These are phyloP conservation scores for Dioszegia aurantiaca DNA, from an alignment of 768 basidiomycete species.

Conservation along the genomic window DNA sequence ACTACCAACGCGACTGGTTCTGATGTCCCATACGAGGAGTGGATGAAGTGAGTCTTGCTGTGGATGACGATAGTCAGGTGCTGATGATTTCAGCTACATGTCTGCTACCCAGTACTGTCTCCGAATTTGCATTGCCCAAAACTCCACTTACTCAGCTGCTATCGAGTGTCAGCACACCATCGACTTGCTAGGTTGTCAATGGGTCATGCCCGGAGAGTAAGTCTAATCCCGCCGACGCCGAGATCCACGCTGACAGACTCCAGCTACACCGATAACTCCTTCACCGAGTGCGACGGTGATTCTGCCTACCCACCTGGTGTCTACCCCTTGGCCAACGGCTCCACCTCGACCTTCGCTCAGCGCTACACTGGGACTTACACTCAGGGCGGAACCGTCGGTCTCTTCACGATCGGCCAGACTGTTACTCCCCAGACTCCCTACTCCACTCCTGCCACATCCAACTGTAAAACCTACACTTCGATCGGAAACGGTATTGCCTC, in stretches of 20 bases:
- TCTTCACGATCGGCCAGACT: constrained; percentile 51
- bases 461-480: constrained; percentile 52
- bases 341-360: constrained; percentile 52
- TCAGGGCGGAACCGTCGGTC: constrained; percentile 31
- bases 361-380: constrained; percentile 53
- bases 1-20: constrained; percentile 51
- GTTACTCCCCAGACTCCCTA: constrained; percentile 49
- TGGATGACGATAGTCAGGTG: neutral
- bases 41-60: constrained; percentile 51
- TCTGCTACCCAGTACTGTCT: constrained; percentile 56
- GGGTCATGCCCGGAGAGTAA: constrained; percentile 54
- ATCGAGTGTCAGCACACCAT: constrained; percentile 51
- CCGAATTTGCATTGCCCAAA: constrained; percentile 55
- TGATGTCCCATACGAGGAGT: constrained; percentile 55
- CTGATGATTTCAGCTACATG: constrained; percentile 50
- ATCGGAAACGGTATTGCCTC: constrained; percentile 42
- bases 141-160: constrained; percentile 54
- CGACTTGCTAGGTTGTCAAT: constrained; percentile 52
- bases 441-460: constrained; percentile 52
- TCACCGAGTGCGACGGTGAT: constrained; percentile 57
- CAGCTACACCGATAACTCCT: constrained; percentile 52
- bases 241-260: constrained; percentile 2
- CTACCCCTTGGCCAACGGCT: constrained; percentile 51
- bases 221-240: constrained; percentile 16
- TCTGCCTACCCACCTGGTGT: constrained; percentile 54